These are phyloP conservation scores for Podospora pseudocomata DNA, from an alignment of 495 filamentous ascomycete species.

Conservation along the genomic window DNA sequence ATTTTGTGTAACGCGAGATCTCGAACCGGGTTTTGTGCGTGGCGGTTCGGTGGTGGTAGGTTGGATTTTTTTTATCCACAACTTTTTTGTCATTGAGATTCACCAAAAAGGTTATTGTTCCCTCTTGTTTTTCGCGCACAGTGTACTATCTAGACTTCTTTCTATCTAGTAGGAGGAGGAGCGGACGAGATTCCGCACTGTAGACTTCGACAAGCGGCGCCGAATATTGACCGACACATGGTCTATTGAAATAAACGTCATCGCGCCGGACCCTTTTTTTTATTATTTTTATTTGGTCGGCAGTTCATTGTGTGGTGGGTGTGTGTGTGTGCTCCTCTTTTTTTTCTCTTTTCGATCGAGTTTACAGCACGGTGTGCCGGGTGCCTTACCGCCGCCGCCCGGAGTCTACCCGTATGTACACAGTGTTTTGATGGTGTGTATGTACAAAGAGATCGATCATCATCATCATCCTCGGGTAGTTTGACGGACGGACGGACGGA, in stretches of 20 bases:
- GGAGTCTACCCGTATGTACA: too few relatives aligned
- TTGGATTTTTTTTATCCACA: not conserved
- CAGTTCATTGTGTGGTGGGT: not conserved
- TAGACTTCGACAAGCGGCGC: not conserved
- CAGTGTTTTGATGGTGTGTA: too few relatives aligned
- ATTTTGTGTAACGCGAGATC: conserved; percentile 15
- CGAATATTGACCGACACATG: not conserved
- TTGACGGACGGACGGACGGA: too few relatives aligned
- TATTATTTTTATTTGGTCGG: not conserved
- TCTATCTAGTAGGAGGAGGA: not conserved
- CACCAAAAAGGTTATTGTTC: not conserved
- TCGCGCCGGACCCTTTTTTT: not conserved
- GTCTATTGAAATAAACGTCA: not conserved
- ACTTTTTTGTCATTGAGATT: not conserved
- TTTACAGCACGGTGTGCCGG: not conserved
- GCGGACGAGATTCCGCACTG: too few relatives aligned
- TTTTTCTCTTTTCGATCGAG: too few relatives aligned
- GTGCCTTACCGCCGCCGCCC: too few relatives aligned
- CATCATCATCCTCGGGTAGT: too few relatives aligned
- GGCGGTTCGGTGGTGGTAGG: not conserved
- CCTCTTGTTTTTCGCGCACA: not conserved
- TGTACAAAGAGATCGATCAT: too few relatives aligned
- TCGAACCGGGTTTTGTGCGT: not conserved
- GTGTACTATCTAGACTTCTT: not conserved
- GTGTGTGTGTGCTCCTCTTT: not conserved